phyloP scores from a whole-genome alignment of 257 asterid genomes.

The Echites panduratus region DNA sequence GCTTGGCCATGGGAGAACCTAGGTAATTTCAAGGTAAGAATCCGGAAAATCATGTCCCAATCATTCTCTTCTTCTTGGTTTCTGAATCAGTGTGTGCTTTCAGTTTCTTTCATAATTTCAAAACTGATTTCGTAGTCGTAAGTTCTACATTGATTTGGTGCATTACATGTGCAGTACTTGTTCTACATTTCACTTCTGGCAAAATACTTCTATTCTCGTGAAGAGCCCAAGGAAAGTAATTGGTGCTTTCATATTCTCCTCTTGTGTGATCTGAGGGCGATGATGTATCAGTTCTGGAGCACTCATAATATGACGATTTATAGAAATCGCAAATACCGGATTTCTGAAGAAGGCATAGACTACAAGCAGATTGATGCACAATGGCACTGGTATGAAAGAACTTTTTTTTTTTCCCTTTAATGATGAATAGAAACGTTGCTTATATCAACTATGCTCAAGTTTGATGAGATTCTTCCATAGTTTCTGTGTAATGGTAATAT shows the following conservation, averaged over 20 bases:
- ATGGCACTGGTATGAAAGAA: conserved; percentile 70
- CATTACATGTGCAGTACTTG: conserved; percentile 25
- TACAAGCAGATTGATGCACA: conserved; percentile 74
- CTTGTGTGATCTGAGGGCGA: conserved; percentile 50
- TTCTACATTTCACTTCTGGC: conserved; percentile 57
- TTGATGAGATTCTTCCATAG: neutral
- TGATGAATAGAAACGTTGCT: neutral
- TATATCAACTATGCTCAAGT: neutral
- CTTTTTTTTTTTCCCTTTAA: neutral
- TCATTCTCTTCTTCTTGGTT: neutral
- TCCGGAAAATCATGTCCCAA: neutral
- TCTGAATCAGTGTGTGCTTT: neutral
- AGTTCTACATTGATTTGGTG: conserved; percentile 1
- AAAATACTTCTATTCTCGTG: conserved; percentile 43
- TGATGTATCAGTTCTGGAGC: conserved; percentile 71
- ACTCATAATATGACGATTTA: conserved; percentile 44
- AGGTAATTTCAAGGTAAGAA: conserved; percentile 58
- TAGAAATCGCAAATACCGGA: conserved; percentile 39
- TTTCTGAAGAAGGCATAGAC: conserved; percentile 60
- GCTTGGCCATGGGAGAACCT: conserved; percentile 88
- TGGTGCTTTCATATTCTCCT: conserved; percentile 74
- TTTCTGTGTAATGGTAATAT: no score
- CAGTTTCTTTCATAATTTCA: neutral
- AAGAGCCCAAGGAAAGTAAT: conserved; percentile 29
- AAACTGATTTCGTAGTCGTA: neutral